These are phyloP conservation scores for Plasmodium berghei DNA, from an alignment of 169 alveolate species.

Conservation along the genomic window DNA sequence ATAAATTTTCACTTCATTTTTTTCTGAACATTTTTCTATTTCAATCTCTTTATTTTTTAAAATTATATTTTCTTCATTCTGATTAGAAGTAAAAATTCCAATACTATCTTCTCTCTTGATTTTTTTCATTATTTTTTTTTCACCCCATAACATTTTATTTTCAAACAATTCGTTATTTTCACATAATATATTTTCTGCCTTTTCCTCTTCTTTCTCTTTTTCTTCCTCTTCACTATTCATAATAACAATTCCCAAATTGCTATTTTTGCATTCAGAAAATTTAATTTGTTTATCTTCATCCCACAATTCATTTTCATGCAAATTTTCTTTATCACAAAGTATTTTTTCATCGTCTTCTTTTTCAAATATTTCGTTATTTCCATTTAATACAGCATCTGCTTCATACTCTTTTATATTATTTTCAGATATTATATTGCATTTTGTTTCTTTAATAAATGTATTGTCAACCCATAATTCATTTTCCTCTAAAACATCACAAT, in stretches of 20 bases:
- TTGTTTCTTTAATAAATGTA: not conserved
- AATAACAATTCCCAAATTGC: not conserved
- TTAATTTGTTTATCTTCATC: not conserved
- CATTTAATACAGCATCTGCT: not conserved
- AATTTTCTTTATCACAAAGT: not conserved
- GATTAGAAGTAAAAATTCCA: not conserved
- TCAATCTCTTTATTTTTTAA: not conserved
- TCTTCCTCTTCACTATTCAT: not conserved
- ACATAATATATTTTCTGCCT: not conserved
- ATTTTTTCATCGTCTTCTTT: not conserved
- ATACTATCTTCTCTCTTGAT: not conserved
- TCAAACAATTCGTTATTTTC: conserved; percentile 15
- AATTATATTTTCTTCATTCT: not conserved
- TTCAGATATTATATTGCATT: not conserved
- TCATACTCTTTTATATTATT: not conserved
- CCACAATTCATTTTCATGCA: not conserved
- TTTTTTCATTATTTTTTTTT: not conserved
- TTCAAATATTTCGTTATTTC: not conserved
- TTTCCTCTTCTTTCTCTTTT: not conserved
- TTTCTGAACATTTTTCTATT: not conserved
- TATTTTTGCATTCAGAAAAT: not conserved
- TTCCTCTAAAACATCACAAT: too few species aligned
- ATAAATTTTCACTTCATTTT: not conserved
- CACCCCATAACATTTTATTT: not conserved
- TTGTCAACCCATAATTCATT: too few species aligned